Evolutionary conservation across 2,329 filamentous ascomycete genomes (phyloP).

Genomic region (Sporothrix brunneoviolacea): DNA sequence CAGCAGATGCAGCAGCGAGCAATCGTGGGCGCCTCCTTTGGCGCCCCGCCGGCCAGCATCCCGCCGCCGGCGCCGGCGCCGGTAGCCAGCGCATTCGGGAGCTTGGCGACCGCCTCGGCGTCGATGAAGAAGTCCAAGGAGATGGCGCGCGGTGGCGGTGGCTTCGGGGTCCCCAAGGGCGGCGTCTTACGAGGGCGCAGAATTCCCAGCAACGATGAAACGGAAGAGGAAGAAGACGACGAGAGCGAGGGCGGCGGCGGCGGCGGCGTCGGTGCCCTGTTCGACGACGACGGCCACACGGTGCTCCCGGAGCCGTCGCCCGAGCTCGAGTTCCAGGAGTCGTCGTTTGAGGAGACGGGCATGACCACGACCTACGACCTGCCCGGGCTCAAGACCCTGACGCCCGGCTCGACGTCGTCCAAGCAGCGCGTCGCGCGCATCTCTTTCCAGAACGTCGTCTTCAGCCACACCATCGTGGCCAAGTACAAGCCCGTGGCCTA

Average conservation of each 20-base stretch:
- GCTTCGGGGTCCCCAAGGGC: too few relatives aligned
- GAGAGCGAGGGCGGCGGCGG: neutral
- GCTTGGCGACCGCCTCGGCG: neutral
- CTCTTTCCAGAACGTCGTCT: slow-evolving; percentile 38
- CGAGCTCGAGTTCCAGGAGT: slow-evolving; percentile 43
- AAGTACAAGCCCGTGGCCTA: slow-evolving; percentile 56
- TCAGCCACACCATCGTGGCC: slow-evolving; percentile 52
- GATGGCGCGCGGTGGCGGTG: neutral
- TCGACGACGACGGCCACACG: slow-evolving; percentile 19
- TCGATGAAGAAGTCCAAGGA: neutral
- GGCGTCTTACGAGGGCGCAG: too few relatives aligned
- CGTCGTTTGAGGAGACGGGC: slow-evolving; percentile 51
- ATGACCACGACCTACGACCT: slow-evolving; percentile 57
- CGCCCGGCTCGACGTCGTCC: slow-evolving; percentile 41
- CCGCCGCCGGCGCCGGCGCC: neutral
- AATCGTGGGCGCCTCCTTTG: neutral
- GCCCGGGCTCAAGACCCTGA: slow-evolving; percentile 49
- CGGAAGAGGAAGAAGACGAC: neutral
- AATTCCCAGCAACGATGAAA: too few relatives aligned
- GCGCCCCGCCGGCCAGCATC: neutral
- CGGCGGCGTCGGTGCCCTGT: slow-evolving; percentile 15
- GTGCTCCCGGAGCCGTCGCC: slow-evolving; percentile 21
- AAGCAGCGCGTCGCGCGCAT: slow-evolving; percentile 56
- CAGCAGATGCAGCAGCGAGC: slow-evolving; percentile 3
- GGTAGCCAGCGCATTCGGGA: too few relatives aligned